Conservation (phyloP, 2,329 filamentous ascomycete genomes). For the Balansia obtecta region DNA sequence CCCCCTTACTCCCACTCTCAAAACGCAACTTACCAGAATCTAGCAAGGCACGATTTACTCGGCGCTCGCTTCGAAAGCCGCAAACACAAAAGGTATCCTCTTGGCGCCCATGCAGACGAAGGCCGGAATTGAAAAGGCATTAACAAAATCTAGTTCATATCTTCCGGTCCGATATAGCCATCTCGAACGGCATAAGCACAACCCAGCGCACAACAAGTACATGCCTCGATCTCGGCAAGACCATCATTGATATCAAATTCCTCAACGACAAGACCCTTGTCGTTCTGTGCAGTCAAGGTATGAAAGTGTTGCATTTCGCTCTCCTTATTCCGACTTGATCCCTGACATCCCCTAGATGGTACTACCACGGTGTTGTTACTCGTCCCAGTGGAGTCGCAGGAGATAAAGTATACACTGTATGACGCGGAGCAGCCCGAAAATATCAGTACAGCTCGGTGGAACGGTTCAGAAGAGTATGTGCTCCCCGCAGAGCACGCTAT, state of each 20-base stretch:
- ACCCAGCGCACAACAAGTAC: conserved; percentile 25
- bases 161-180: conserved; percentile 38
- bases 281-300: conserved; percentile 39
- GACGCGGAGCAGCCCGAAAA: conserved; percentile 11
- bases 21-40: not conserved
- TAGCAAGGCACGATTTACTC: conserved; percentile 27
- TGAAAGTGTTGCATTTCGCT: not conserved
- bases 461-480: conserved; percentile 11
- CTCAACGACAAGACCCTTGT: conserved; percentile 50
- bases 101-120: no score
- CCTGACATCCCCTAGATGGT: conserved; percentile 11
- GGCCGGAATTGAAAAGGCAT: no score
- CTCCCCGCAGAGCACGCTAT: conserved; percentile 17
- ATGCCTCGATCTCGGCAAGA: conserved; percentile 28
- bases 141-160: no score
- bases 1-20: not conserved
- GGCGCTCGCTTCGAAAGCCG: conserved; percentile 27
- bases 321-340: not conserved
- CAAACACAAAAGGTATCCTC: conserved; percentile 22
- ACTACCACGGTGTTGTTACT: conserved; percentile 17
- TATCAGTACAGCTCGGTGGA: conserved; percentile 4
- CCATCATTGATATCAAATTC: conserved; percentile 54
- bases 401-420: conserved; percentile 25
- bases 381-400: conserved; percentile 24
- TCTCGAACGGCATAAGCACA: conserved; percentile 48